These are phyloP conservation scores for Lactarius akahatsu DNA, from an alignment of 768 basidiomycete species.

Conservation along the genomic window DNA sequence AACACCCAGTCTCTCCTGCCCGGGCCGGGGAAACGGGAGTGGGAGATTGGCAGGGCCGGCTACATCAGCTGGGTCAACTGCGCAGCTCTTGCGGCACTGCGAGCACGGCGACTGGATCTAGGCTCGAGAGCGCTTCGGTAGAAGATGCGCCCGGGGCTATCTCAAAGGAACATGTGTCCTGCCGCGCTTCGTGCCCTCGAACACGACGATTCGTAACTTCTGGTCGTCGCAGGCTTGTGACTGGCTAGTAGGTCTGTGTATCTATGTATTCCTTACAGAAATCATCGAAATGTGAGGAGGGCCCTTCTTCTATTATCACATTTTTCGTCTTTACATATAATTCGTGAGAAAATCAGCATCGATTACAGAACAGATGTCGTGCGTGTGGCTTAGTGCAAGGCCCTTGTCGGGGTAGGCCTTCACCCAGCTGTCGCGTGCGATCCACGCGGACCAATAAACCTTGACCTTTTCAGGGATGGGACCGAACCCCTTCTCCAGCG, in stretches of 20 bases:
- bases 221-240: background rate
- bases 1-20: constrained; percentile 33
- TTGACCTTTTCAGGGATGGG: constrained; percentile 41
- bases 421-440: constrained; percentile 46
- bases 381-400: constrained; percentile 22
- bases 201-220: background rate
- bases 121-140: background rate
- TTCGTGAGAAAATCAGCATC: no score
- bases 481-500: constrained; percentile 43
- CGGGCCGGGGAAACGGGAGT: constrained; percentile 67
- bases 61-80: constrained; percentile 78
- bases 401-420: constrained; percentile 34
- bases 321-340: no score
- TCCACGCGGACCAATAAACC: constrained; percentile 48
- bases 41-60: constrained; percentile 74
- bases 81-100: constrained; percentile 47
- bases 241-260: background rate
- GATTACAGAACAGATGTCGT: background rate
- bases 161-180: constrained; percentile 9
- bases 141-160: background rate
- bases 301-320: no score
- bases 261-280: background rate
- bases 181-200: constrained; percentile 12
- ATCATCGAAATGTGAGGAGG: no score
- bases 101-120: constrained; percentile 25